These are phyloP conservation scores for Kazachstania sp. DNA, from an alignment of 1,139 yeast genomes.

Conservation along the genomic window DNA sequence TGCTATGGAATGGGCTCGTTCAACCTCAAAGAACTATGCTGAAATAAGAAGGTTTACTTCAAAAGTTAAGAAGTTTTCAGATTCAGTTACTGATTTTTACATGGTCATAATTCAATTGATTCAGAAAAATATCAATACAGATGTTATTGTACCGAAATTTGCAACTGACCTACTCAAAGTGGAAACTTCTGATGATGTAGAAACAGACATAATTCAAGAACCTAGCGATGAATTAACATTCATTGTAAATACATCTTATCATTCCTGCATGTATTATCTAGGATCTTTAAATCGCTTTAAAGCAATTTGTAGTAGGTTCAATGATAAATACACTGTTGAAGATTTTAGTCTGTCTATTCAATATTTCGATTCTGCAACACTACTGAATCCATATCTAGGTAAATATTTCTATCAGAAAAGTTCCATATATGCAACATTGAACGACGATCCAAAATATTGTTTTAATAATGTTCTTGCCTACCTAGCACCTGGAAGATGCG, in stretches of 20 bases:
- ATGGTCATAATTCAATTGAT: constrained; percentile 19
- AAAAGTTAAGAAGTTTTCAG: constrained; percentile 41
- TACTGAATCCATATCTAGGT: constrained; percentile 54
- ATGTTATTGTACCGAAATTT: constrained; percentile 13
- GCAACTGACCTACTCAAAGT: neutral
- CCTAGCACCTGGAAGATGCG: constrained; percentile 43
- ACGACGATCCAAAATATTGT: constrained; percentile 35
- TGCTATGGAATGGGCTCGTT: constrained; percentile 6
- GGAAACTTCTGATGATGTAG: neutral
- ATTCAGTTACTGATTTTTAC: constrained; percentile 43
- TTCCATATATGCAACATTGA: constrained; percentile 40
- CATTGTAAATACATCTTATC: constrained; percentile 41
- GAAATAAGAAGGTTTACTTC: constrained; percentile 52
- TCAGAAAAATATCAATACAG: constrained; percentile 10
- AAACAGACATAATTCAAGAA: neutral
- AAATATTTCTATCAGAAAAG: constrained; percentile 59
- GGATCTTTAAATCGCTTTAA: constrained; percentile 58
- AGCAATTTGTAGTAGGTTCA: constrained; percentile 38
- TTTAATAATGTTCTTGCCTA: constrained; percentile 54
- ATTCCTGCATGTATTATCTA: constrained; percentile 46
- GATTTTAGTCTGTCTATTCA: constrained; percentile 40
- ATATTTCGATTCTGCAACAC: constrained; percentile 44
- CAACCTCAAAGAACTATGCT: constrained; percentile 28
- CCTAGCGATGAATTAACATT: constrained; percentile 19
- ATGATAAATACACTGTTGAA: constrained; percentile 35